Conservation (phyloP, 2,329 filamentous ascomycete genomes). For the Pseudogymnoascus sp. region DNA sequence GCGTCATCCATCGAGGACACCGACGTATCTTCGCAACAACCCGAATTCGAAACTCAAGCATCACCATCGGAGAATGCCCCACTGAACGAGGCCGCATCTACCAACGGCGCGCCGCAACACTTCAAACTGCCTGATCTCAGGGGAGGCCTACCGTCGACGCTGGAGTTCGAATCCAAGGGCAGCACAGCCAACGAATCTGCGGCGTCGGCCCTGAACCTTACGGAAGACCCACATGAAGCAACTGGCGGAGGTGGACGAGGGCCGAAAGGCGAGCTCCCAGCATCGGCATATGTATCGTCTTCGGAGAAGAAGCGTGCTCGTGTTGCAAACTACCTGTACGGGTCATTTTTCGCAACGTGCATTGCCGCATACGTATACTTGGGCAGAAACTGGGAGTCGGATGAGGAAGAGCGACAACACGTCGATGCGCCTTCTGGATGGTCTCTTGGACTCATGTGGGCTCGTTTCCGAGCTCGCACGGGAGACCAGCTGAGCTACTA, state of each 20-base stretch:
- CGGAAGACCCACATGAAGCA: constrained; percentile 46
- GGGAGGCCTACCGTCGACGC: constrained; percentile 88
- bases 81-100: constrained; percentile 27
- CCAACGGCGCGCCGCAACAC: constrained; percentile 37
- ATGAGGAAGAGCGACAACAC: constrained; percentile 59
- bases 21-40: constrained; percentile 21
- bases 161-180: constrained; percentile 65
- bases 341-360: constrained; percentile 48
- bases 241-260: constrained; percentile 44
- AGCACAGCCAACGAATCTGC: constrained; percentile 30
- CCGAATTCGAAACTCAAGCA: constrained; percentile 30
- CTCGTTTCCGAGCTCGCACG: constrained; percentile 68
- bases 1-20: constrained; percentile 17
- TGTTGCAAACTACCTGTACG: constrained; percentile 70
- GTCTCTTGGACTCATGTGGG: constrained; percentile 69
- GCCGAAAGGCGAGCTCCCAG: constrained; percentile 58
- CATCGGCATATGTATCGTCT: constrained; percentile 83
- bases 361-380: constrained; percentile 60
- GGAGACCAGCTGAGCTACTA: constrained; percentile 81
- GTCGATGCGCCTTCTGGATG: constrained; percentile 73
- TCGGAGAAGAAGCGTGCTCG: constrained; percentile 73
- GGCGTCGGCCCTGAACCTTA: constrained; percentile 39
- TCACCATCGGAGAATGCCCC: constrained; percentile 32
- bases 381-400: constrained; percentile 77
- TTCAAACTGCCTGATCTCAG: constrained; percentile 77